A percentile compares a stretch with the other conserved stretches of the same genome.
These are phyloP conservation scores for Colletotrichum lentis DNA, from an alignment of 2,329 filamentous ascomycete species.

Conservation along the genomic window DNA sequence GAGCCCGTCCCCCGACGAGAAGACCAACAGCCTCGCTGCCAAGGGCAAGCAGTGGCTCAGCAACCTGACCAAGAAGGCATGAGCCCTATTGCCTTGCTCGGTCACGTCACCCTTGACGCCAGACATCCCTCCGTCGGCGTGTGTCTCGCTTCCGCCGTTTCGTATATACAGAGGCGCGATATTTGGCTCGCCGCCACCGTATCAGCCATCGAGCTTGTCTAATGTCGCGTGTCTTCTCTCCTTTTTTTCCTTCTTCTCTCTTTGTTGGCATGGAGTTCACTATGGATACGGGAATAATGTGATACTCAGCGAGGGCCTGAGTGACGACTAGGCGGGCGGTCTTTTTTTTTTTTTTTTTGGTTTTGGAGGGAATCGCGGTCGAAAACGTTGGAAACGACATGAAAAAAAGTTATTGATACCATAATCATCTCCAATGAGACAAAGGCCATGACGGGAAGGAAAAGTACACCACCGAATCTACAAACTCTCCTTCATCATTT, in stretches of 20 bases:
- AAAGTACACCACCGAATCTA: slow-evolving; percentile 5
- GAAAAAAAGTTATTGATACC: slow-evolving; percentile 36
- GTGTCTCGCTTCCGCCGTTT: not conserved
- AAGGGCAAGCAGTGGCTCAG: slow-evolving; percentile 61
- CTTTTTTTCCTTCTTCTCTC: not conserved
- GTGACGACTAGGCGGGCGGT: not conserved
- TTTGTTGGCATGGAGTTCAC: slow-evolving; percentile 2
- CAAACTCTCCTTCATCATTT: not conserved
- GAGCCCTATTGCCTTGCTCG: slow-evolving; percentile 34
- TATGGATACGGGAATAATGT: not conserved
- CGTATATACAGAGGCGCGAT: too few species aligned
- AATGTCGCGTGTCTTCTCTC: not conserved
- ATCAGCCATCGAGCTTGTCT: not conserved
- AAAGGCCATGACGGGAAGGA: not conserved
- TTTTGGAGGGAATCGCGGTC: slow-evolving; percentile 1
- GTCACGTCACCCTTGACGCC: too few species aligned
- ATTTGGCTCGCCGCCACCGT: not conserved
- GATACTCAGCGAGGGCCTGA: not conserved
- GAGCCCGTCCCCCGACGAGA: slow-evolving; percentile 36
- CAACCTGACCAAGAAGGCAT: slow-evolving; percentile 60
- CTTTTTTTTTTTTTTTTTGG: too few species aligned
- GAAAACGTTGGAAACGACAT: slow-evolving; percentile 31
- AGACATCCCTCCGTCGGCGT: not conserved
- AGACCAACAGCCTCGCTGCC: slow-evolving; percentile 46
- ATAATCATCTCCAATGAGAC: slow-evolving; percentile 17